Conservation (phyloP, 176 grass and related monocot species). For the Oryza glaberrima region DNA sequence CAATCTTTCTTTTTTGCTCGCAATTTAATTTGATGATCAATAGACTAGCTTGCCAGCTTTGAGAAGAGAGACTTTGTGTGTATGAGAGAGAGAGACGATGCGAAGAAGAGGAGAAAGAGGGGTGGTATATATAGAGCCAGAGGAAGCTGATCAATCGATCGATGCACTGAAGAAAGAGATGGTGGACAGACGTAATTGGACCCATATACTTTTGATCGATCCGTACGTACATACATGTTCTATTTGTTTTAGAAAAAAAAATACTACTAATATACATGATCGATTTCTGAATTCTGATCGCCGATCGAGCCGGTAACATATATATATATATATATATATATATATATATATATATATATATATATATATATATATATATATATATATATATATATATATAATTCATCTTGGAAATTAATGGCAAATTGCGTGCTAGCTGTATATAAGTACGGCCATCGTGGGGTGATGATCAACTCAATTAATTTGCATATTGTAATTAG, state of each 20-base stretch:
- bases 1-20: slow-evolving; percentile 19
- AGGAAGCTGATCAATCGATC: not conserved
- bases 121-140: slow-evolving; percentile 5
- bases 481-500: too few relatives aligned
- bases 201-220: not conserved
- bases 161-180: not conserved
- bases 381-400: too few relatives aligned
- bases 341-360: too few relatives aligned
- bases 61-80: not conserved
- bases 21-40: not conserved
- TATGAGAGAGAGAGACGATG: not conserved
- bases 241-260: not conserved
- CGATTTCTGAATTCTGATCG: too few relatives aligned
- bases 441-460: too few relatives aligned
- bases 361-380: too few relatives aligned
- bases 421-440: not conserved
- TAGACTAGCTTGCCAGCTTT: too few relatives aligned
- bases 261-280: too few relatives aligned
- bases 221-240: not conserved
- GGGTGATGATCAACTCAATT: too few relatives aligned
- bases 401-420: not conserved
- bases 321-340: too few relatives aligned
- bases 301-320: too few relatives aligned
- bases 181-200: not conserved
- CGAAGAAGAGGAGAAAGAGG: not conserved